Conservation (phyloP, 768 basidiomycete species). For the Tulasnella calospora region DNA sequence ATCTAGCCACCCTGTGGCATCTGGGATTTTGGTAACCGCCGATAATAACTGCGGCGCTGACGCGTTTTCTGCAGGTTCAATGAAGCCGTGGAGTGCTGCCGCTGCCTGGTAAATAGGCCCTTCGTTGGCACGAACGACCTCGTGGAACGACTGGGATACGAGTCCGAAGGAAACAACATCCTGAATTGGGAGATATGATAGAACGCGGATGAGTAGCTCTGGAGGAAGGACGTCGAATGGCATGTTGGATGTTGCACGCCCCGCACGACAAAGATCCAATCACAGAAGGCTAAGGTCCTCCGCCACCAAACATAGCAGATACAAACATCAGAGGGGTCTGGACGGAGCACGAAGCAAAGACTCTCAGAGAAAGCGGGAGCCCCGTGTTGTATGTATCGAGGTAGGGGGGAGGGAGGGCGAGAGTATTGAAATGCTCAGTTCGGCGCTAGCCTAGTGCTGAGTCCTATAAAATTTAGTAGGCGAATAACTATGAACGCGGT, state of each 20-base stretch:
- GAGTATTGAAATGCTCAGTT: too few species aligned
- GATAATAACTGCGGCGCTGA: constrained; percentile 29
- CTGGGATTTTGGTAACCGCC: constrained; percentile 35
- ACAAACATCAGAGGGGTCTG: not conserved
- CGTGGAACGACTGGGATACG: constrained; percentile 47
- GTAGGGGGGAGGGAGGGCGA: too few species aligned
- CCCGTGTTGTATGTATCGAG: too few species aligned
- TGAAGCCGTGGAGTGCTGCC: constrained; percentile 50
- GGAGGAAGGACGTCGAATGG: constrained; percentile 49
- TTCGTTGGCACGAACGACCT: constrained; percentile 48
- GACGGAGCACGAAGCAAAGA: too few species aligned
- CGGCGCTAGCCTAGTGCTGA: too few species aligned
- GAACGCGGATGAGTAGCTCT: constrained; percentile 51
- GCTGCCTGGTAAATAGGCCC: constrained; percentile 54
- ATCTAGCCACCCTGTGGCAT: constrained; percentile 39
- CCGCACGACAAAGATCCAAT: not conserved
- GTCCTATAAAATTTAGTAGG: too few species aligned
- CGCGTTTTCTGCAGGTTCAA: constrained; percentile 28
- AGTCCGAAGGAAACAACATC: constrained; percentile 40
- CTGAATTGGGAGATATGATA: constrained; percentile 49
- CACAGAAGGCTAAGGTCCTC: not conserved
- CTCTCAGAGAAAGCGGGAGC: too few species aligned
- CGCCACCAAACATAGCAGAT: not conserved
- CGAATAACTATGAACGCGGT: too few species aligned
- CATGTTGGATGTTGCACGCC: not conserved